Evolutionary conservation across 129 eudicot genomes (phyloP).

Genomic region (Oenanthe sinensis): DNA sequence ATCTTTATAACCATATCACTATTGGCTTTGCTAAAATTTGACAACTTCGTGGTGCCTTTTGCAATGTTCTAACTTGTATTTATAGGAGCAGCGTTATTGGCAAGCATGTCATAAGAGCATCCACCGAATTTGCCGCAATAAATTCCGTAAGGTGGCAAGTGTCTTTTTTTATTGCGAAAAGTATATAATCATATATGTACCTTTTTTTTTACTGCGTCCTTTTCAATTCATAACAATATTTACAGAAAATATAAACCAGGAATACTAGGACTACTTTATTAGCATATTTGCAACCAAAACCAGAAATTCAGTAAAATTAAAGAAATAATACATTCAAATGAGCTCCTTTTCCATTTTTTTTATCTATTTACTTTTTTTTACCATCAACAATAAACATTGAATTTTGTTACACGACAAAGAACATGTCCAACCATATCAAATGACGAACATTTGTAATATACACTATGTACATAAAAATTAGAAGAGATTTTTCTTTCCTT

Average conservation of each 20-base stretch:
- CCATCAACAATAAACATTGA: conserved; percentile 18
- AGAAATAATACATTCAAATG: neutral
- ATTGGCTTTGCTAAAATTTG: too few relatives aligned
- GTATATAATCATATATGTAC: too few relatives aligned
- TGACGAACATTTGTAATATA: conserved; percentile 25
- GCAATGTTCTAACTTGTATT: too few relatives aligned
- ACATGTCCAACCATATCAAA: conserved; percentile 26
- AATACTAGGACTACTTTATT: neutral
- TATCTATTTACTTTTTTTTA: conserved; percentile 15
- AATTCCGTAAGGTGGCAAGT: too few relatives aligned
- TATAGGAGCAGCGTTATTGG: too few relatives aligned
- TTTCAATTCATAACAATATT: neutral
- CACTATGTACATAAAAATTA: conserved; percentile 51
- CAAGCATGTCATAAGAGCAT: too few relatives aligned
- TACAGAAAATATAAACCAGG: neutral
- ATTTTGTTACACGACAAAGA: conserved; percentile 34
- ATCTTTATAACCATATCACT: too few relatives aligned
- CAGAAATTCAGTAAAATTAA: neutral
- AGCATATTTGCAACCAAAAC: neutral
- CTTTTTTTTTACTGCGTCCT: too few relatives aligned
- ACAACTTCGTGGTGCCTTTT: too few relatives aligned
- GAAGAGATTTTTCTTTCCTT: conserved; percentile 12
- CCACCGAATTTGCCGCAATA: too few relatives aligned
- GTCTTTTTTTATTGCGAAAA: too few relatives aligned
- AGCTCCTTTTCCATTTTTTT: neutral